phyloP scores from a whole-genome alignment of 805 yeast species.

The Myxozyma sirexii region DNA sequence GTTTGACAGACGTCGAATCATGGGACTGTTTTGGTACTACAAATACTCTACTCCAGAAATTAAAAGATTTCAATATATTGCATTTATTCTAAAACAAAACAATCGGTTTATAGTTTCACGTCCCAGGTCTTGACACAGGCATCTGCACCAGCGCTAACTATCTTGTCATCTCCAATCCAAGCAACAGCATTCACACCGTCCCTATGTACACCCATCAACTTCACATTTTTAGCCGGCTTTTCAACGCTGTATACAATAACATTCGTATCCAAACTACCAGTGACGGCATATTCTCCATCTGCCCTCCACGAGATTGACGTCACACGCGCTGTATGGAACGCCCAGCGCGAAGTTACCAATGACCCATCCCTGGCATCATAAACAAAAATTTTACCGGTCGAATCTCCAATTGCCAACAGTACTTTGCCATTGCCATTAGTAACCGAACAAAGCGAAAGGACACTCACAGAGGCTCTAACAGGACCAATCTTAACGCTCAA shows the following conservation, averaged over 20 bases:
- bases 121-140: conserved; percentile 78
- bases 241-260: conserved; percentile 77
- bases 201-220: conserved; percentile 78
- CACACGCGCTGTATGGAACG: conserved; percentile 86
- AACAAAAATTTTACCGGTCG: conserved; percentile 80
- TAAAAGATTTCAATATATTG: too few species aligned
- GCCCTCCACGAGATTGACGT: conserved; percentile 76
- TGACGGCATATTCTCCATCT: conserved; percentile 70
- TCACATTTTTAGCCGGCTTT: conserved; percentile 75
- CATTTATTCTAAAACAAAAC: not conserved
- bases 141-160: conserved; percentile 79
- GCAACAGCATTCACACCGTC: conserved; percentile 77
- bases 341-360: conserved; percentile 83
- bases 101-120: conserved; percentile 27
- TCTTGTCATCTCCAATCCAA: conserved; percentile 58
- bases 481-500: conserved; percentile 41
- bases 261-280: conserved; percentile 84
- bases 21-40: not conserved
- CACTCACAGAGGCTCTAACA: conserved; percentile 63
- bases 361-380: conserved; percentile 56
- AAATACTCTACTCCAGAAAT: too few species aligned
- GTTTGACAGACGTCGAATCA: not conserved
- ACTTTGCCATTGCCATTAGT: conserved; percentile 29
- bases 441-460: conserved; percentile 19
- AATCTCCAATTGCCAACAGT: conserved; percentile 81